Conservation (phyloP, 495 filamentous ascomycete genomes). For the Oidiodendron maius region DNA sequence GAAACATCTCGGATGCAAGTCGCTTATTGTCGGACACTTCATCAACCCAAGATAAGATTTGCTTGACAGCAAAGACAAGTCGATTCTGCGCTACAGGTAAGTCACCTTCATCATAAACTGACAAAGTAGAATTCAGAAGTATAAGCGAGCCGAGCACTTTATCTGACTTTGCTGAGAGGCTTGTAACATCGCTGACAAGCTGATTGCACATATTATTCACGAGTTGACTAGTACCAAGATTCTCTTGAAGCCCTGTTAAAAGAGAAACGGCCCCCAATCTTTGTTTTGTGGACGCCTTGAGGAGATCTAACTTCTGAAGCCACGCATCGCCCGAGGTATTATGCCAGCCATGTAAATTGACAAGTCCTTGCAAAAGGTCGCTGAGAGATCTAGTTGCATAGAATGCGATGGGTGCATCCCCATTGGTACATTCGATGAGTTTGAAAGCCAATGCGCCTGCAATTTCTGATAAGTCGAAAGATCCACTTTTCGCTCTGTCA, state of each 20-base stretch:
- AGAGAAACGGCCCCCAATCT: slow-evolving; percentile 43
- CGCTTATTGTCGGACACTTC: slow-evolving; percentile 32
- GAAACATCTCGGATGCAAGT: slow-evolving; percentile 55
- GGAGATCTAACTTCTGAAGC: slow-evolving; percentile 29
- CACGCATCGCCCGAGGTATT: slow-evolving; percentile 33
- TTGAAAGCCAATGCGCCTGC: slow-evolving; percentile 42
- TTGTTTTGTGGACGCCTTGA: slow-evolving; percentile 35
- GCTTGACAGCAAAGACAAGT: slow-evolving; percentile 74
- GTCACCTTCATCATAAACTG: slow-evolving; percentile 35
- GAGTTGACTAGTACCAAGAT: slow-evolving; percentile 34
- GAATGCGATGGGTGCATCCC: slow-evolving; percentile 19
- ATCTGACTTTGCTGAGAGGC: slow-evolving; percentile 26
- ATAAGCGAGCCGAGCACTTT: slow-evolving; percentile 35
- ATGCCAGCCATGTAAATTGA: slow-evolving; percentile 31
- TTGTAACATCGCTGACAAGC: slow-evolving; percentile 47
- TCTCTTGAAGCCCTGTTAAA: slow-evolving; percentile 45
- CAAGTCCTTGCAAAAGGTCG: slow-evolving; percentile 32
- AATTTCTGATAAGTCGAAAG: neutral
- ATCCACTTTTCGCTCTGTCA: neutral
- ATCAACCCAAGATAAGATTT: slow-evolving; percentile 63
- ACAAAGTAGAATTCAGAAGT: slow-evolving; percentile 37
- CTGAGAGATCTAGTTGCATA: slow-evolving; percentile 44
- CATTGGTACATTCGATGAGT: slow-evolving; percentile 30
- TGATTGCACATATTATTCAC: slow-evolving; percentile 45
- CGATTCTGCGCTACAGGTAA: slow-evolving; percentile 68